Evolutionary conservation across 2,329 filamentous ascomycete genomes (phyloP), one percentile per base, ranked within the genome.

Genomic region (Rhynchosporium secalis): DNA sequence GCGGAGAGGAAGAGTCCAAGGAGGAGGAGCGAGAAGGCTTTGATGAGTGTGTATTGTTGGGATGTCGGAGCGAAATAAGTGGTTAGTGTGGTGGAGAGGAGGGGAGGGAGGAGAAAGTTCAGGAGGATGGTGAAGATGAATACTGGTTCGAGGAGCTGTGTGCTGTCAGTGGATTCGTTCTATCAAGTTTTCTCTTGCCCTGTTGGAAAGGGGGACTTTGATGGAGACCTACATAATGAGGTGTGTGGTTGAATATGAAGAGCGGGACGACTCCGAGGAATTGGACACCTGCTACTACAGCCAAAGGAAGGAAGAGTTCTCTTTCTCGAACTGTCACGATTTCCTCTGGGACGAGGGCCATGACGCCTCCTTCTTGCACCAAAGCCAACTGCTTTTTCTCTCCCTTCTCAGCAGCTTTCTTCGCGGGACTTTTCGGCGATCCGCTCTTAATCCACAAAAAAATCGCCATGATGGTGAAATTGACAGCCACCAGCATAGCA

Each of bases 401-500:
- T 6, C 72, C 72, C 12, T 73, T 70, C 57, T 74, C 70, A 9
- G 68, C 67, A n/a, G 52, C 57, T 1, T 62, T 64, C 20, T 65
- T 62, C 10, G 62, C 58, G 3, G 58, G 28, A 20, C 46, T 46
- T 9, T 31, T 48, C 12, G 69, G 70, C 26, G 69, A 83, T 1
- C 94, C 94, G 70, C 91, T 96, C 75, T 90, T 87, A 15, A 97
- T 83, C 95, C 95, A 99, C n/a, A 97, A 80, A 15, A 88, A 88
- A 69, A 98, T 94, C 4, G 94, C 92, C 81, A 94, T 96, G 74
- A 99, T 94, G 36, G 91, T 96, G 73, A 98, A 98, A 75, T 93
- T 97, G 48, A 88, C 90, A 1, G 95, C 95, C 62, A 99, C 83
- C 56, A 98, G 78, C 95, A 99, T 99, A n/a, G 95, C 95, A 70